Base-by-base conservation (phyloP, 345 rosid genomes). In the Geranium brycei region DNA sequence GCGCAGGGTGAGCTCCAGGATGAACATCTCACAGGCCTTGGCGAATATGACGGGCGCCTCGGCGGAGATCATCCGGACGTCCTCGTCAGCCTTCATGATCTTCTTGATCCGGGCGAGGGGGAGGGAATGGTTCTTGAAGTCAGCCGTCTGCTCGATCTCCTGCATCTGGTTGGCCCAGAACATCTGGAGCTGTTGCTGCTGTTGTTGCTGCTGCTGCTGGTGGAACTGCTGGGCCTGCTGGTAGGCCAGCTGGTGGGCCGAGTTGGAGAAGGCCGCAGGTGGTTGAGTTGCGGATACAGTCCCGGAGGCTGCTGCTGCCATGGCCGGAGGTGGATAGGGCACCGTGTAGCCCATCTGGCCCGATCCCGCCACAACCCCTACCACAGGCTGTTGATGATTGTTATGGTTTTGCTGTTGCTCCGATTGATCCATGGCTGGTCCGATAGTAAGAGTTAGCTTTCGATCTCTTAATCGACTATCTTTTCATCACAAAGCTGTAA, bases 41-140 rank as follows among this genome's bases (percentile, higher is more conserved):
- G 82, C 78, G 66, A 78, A 78, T 62, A 78, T 57, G 35, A 78
- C 78, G 4, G 81, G 81, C 53, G 81, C 81, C 68, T 75, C 82
- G 3, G 82, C 82, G n/a, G 82, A 78, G 40, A 78, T 78, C 82
- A 78, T 78, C 3, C 79, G 68, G n/a, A 78, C 82, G 47, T 78
- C 79, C 64, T 78, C 79, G 60, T 78, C 82, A 2, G 79, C 79
- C 64, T 78, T 78, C 82, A 78, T 78, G 31, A 78, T 78, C 59
- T 78, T 78, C 76, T 78, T 78, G 68, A 78, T 75, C 60, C 79
- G 68, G 35, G 82, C 82, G 51, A 75, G 79, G 0, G 79, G 82
- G 40, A 75, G 82, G 67, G 75, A 69, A 66, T 78, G 82, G 59
- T 69, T 78, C 68, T 72, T 78, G 75, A 78, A 78, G 66, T 78